phyloP scores from a whole-genome alignment of 768 basidiomycete species.

The Hypholoma fasciculare region DNA sequence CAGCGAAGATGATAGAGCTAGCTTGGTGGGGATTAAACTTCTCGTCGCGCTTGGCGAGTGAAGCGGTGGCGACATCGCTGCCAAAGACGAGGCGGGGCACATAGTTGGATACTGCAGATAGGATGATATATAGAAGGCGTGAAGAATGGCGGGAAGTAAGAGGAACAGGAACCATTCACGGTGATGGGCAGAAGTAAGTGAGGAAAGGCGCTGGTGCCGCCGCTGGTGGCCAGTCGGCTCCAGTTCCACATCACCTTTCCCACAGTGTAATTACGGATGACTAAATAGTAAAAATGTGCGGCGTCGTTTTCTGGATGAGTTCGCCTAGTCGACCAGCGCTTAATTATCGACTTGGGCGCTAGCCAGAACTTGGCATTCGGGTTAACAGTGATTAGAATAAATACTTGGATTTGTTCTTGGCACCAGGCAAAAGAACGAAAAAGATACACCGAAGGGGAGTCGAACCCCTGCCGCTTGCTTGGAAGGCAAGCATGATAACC shows the following conservation, averaged over 20 bases:
- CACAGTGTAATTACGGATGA: no score
- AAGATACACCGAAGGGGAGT: constrained; percentile 66
- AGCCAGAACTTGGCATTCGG: no score
- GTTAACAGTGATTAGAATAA: no score
- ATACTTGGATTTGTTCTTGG: no score
- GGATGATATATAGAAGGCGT: constrained; percentile 43
- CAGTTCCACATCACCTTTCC: no score
- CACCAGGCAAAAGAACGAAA: not conserved
- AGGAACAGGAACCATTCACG: constrained; percentile 47
- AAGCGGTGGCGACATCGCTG: not conserved
- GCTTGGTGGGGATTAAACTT: constrained; percentile 30
- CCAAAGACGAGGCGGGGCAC: constrained; percentile 34
- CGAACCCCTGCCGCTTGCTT: constrained; percentile 79
- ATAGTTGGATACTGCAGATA: constrained; percentile 46
- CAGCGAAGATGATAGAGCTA: constrained; percentile 38
- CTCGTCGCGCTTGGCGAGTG: constrained; percentile 24
- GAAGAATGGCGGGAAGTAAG: constrained; percentile 35
- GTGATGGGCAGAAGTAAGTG: constrained; percentile 7
- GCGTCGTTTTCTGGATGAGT: no score
- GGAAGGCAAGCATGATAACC: constrained; percentile 95
- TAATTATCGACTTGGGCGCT: no score
- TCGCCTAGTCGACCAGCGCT: no score
- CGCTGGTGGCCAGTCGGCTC: no score
- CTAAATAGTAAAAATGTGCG: no score
- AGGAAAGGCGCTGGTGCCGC: no score